A percentile compares a stretch with the other conserved stretches of the same genome.
phyloP scores from a whole-genome alignment of 352 stramenopile species.

The Phytophthora colocasiae region DNA sequence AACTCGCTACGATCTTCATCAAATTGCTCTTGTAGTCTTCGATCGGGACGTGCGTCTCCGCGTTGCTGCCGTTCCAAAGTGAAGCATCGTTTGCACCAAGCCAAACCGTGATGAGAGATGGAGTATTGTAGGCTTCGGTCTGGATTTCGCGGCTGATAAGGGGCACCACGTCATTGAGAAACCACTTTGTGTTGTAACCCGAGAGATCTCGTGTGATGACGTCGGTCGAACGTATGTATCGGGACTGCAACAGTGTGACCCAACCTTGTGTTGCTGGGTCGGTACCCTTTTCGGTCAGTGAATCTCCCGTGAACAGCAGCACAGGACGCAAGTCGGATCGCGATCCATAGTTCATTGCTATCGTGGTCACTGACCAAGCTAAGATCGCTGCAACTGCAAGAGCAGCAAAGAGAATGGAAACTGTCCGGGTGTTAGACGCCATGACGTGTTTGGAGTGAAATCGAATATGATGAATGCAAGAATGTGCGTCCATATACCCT shows the following conservation, averaged over 20 bases:
- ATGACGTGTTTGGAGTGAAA: neutral
- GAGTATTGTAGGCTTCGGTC: slow-evolving; percentile 1
- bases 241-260: slow-evolving; percentile 30
- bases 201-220: slow-evolving; percentile 43
- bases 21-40: slow-evolving; percentile 19
- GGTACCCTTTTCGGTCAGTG: slow-evolving; percentile 43
- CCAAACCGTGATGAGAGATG: slow-evolving; percentile 22
- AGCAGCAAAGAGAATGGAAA: neutral
- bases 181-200: slow-evolving; percentile 51
- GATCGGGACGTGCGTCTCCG: slow-evolving; percentile 20
- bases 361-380: neutral
- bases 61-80: slow-evolving; percentile 16
- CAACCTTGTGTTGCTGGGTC: slow-evolving; percentile 31
- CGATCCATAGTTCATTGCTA: neutral
- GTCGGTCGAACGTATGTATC: slow-evolving; percentile 40
- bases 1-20: slow-evolving; percentile 10
- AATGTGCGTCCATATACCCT: too few relatives aligned
- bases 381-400: neutral
- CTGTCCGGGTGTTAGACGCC: neutral
- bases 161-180: slow-evolving; percentile 33
- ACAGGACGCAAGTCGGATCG: slow-evolving; percentile 19
- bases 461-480: slow-evolving; percentile 2
- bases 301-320: slow-evolving; percentile 43
- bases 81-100: slow-evolving; percentile 20
- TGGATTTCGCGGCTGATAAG: slow-evolving; percentile 9